Percentiles rank a stretch among this genome's conserved stretches.
These are phyloP conservation scores for Alternaria angustiovoidea DNA, from an alignment of 2,329 filamentous ascomycete species.

Conservation along the genomic window DNA sequence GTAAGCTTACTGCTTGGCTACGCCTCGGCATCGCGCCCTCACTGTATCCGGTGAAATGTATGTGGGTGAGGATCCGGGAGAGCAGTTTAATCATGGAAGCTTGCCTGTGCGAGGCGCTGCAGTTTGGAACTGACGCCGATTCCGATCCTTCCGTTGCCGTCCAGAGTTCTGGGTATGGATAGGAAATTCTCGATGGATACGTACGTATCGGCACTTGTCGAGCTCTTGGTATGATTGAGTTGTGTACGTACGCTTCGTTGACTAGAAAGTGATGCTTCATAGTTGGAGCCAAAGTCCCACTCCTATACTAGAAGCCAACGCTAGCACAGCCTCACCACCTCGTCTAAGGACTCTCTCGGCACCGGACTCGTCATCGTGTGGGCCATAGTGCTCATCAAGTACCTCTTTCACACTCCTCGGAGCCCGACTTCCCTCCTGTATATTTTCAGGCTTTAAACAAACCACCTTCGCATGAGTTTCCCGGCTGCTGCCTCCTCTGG, in stretches of 20 bases:
- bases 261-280: not conserved
- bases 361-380: not conserved
- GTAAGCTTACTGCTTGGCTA: not conserved
- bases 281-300: not conserved
- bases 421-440: not conserved
- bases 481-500: not conserved
- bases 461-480: not conserved
- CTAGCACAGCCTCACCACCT: not conserved
- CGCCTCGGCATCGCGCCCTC: not conserved
- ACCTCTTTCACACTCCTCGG: not conserved
- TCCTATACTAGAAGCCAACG: not conserved
- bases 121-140: not conserved
- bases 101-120: not conserved
- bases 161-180: not conserved
- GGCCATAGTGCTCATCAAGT: constrained; percentile 1
- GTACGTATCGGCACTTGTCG: not conserved
- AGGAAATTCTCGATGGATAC: not conserved
- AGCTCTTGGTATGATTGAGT: not conserved
- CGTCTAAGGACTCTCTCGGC: not conserved
- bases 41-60: not conserved
- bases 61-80: not conserved
- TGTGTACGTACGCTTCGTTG: not conserved
- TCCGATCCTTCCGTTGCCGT: not conserved
- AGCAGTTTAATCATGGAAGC: not conserved
- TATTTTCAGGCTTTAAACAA: not conserved